Conservation (phyloP, 768 basidiomycete genomes). For the Hypsizygus marmoreus region DNA sequence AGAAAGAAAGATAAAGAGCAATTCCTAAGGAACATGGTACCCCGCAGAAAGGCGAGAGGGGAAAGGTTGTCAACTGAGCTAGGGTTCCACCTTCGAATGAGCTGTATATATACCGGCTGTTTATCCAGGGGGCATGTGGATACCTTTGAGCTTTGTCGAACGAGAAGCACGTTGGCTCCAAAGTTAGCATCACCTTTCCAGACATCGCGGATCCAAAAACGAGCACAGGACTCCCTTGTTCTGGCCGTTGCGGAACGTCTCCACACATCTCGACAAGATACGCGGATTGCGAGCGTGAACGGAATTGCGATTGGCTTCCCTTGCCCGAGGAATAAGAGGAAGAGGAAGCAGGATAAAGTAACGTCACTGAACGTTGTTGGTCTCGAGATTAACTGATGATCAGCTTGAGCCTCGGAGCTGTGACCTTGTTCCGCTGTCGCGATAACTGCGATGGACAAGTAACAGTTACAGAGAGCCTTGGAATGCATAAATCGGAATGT, state of each 20-base stretch:
- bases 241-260: no score
- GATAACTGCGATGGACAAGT: no score
- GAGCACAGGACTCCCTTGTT: no score
- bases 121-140: slow-evolving; percentile 9
- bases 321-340: slow-evolving; percentile 15
- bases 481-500: no score
- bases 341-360: not conserved
- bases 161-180: slow-evolving; percentile 12
- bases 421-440: no score
- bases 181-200: slow-evolving; percentile 8
- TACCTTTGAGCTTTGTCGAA: slow-evolving; percentile 10
- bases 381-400: no score
- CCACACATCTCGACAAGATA: slow-evolving; percentile 18
- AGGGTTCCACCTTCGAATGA: no score
- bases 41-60: not conserved
- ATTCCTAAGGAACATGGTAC: slow-evolving; percentile 2
- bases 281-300: slow-evolving; percentile 30
- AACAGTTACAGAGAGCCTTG: no score
- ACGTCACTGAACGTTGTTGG: not conserved
- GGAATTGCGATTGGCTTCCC: slow-evolving; percentile 8
- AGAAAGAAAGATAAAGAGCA: slow-evolving; percentile 9
- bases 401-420: no score
- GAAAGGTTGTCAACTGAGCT: no score
- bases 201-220: not conserved
- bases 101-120: slow-evolving; percentile 13